phyloP scores from a whole-genome alignment of 768 basidiomycete genomes.

The Podaxis sp. region DNA sequence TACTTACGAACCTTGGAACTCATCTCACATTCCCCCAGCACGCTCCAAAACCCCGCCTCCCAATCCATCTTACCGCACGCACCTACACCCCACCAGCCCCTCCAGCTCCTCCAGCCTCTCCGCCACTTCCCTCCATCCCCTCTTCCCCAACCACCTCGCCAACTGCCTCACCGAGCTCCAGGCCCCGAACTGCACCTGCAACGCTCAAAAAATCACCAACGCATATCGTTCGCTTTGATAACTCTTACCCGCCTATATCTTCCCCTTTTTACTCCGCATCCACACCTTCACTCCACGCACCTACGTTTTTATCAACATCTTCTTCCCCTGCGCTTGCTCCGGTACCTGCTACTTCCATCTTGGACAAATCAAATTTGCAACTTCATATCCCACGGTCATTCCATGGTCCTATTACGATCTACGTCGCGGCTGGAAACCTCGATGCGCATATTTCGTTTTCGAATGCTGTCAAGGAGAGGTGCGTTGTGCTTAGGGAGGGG shows the following conservation, averaged over 20 bases:
- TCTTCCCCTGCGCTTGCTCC: background rate
- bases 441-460: constrained; percentile 37
- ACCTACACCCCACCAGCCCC: constrained; percentile 28
- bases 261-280: background rate
- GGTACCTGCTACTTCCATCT: background rate
- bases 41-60: constrained; percentile 35
- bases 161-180: background rate
- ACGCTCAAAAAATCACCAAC: background rate
- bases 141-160: background rate
- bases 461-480: constrained; percentile 23
- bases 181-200: background rate
- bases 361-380: background rate
- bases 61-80: constrained; percentile 33
- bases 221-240: background rate
- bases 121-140: background rate
- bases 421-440: constrained; percentile 36
- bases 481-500: constrained; percentile 36
- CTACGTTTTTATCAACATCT: background rate
- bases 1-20: background rate
- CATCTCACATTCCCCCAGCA: constrained; percentile 24
- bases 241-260: background rate
- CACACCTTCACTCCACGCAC: background rate
- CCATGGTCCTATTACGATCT: constrained; percentile 38
- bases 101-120: background rate
- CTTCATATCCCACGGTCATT: constrained; percentile 44